These are phyloP conservation scores for Fusarium fujikuroi DNA, from an alignment of 2,329 filamentous ascomycete genomes.

Conservation along the genomic window DNA sequence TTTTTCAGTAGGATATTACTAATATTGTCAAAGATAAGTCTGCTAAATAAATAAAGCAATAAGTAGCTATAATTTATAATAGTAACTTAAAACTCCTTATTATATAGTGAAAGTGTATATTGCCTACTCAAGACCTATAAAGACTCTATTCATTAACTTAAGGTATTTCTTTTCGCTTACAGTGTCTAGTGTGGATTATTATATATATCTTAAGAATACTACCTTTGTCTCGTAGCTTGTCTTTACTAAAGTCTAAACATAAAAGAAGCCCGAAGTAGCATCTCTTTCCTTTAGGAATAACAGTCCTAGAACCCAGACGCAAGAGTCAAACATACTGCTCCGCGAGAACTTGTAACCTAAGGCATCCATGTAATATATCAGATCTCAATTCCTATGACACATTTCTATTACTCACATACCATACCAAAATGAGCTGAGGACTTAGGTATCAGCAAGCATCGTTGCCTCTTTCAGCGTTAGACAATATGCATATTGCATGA, in stretches of 20 bases:
- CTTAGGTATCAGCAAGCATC: too few relatives aligned
- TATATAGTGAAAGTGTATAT: not conserved
- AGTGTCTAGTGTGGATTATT: accelerated
- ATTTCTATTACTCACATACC: not conserved
- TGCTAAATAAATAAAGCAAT: not conserved
- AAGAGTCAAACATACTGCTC: accelerated
- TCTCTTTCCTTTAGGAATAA: accelerated
- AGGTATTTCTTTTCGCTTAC: too few relatives aligned
- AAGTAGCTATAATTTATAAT: not conserved
- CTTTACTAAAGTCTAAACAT: too few relatives aligned
- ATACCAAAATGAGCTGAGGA: too few relatives aligned
- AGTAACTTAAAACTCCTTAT: not conserved
- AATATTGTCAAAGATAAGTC: too few relatives aligned
- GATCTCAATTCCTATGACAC: not conserved
- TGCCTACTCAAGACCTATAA: accelerated
- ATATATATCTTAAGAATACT: too few relatives aligned
- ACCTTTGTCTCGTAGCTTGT: accelerated
- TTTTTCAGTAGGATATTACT: too few relatives aligned
- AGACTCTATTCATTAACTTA: too few relatives aligned
- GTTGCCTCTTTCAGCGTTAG: not conserved
- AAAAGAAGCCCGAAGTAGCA: too few relatives aligned
- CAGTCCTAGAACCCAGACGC: not conserved
- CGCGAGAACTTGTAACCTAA: accelerated
- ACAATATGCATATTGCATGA: not conserved
- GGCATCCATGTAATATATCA: not conserved